These are phyloP conservation scores for Dinochytrium kinnereticum DNA, from an alignment of 371 early-diverging fungal species.

Conservation along the genomic window DNA sequence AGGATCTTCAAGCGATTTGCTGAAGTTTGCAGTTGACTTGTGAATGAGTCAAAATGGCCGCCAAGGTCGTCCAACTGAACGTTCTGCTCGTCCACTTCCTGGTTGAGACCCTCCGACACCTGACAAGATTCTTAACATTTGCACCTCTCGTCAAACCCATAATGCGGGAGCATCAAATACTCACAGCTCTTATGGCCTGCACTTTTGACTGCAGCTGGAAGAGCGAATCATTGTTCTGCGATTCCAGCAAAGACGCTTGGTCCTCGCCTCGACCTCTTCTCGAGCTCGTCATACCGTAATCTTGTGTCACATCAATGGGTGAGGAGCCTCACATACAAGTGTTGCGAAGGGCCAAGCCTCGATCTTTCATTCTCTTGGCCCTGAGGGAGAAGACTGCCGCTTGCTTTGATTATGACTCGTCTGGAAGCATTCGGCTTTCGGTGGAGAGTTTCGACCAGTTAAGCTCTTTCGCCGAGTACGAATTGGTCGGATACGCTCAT, in stretches of 20 bases:
- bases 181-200: slow-evolving; percentile 5
- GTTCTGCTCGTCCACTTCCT: slow-evolving; percentile 2
- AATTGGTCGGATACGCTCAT: background rate
- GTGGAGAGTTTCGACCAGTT: background rate
- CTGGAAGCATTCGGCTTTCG: background rate
- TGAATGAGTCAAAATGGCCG: background rate
- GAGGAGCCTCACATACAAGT: too few species aligned
- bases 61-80: background rate
- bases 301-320: too few species aligned
- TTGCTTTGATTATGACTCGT: background rate
- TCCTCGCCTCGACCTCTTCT: too few species aligned
- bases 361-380: background rate
- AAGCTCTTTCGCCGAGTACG: background rate
- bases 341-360: background rate
- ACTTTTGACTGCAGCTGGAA: slow-evolving; percentile 11
- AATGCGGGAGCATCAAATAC: background rate
- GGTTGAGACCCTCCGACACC: background rate
- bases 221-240: background rate
- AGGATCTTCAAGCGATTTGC: background rate
- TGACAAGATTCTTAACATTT: background rate
- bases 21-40: background rate
- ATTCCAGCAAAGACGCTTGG: background rate
- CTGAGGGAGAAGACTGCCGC: background rate
- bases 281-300: too few species aligned
- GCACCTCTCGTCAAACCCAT: background rate